Percentiles rank a stretch among this genome's conserved stretches.
These are phyloP conservation scores for Phytophthora lateralis DNA, from an alignment of 352 stramenopile genomes.

Conservation along the genomic window DNA sequence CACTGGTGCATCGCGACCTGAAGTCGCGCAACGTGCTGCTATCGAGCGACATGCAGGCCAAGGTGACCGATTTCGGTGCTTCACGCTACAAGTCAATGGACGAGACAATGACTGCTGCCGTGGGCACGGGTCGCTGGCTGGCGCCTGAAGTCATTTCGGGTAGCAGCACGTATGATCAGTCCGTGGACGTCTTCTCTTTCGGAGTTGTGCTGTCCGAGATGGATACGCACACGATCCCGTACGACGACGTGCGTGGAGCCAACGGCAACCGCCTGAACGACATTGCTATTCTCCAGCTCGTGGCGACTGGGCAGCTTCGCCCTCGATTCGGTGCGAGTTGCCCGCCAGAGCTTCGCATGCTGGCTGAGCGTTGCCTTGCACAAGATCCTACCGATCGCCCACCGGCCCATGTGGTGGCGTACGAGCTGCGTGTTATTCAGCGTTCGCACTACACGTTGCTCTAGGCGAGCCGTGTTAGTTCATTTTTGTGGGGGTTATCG, in stretches of 20 bases:
- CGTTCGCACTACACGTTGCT: conserved; percentile 36
- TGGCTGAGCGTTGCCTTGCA: conserved; percentile 42
- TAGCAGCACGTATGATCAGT: conserved; percentile 47
- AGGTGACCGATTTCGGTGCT: conserved; percentile 68
- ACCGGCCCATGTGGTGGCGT: conserved; percentile 48
- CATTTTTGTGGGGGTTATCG: background rate
- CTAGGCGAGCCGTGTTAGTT: conserved; percentile 6
- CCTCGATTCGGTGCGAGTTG: conserved; percentile 43
- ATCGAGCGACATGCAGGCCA: conserved; percentile 42
- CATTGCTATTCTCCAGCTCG: conserved; percentile 51
- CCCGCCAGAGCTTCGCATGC: conserved; percentile 35
- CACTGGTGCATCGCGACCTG: conserved; percentile 64
- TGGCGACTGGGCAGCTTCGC: conserved; percentile 38
- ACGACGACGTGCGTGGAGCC: conserved; percentile 40
- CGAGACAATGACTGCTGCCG: conserved; percentile 55
- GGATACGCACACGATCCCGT: conserved; percentile 58
- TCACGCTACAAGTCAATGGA: conserved; percentile 46
- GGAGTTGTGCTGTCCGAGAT: conserved; percentile 63
- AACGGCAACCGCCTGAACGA: conserved; percentile 46
- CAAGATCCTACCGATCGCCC: conserved; percentile 43
- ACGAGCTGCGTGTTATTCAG: conserved; percentile 42
- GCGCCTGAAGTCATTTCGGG: conserved; percentile 63
- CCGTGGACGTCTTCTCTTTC: conserved; percentile 66
- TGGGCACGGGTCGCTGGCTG: conserved; percentile 60
- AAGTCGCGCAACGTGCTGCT: conserved; percentile 68